Evolutionary conservation across 768 basidiomycete species (phyloP), one percentile per base, ranked within the genome.

Genomic region (Artomyces pyxidatus): DNA sequence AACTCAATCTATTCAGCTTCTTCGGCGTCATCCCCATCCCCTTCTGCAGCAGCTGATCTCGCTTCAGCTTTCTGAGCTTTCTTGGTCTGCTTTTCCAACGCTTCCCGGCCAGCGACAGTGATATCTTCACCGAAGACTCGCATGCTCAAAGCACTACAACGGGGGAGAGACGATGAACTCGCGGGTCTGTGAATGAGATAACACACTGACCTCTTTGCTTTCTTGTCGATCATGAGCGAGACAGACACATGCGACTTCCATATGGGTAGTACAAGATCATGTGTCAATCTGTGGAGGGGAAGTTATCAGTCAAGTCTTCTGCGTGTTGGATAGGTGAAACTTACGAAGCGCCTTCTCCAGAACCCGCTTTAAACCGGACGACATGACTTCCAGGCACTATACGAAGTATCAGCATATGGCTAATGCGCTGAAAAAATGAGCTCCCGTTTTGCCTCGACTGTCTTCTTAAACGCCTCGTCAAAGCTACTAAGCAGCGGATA

Each of bases 141-240:
- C 41, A 92, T 68, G 50, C 89, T 92, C 52, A 98, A 69, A 2
- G 91, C 92, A 59, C 94, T 97, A 52, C 3, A 21, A 37, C 25
- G 42, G n/a, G n/a, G n/a, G n/a, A 22, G 40, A 47, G 44, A 42
- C 42, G 35, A 45, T 30, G 51, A 28, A 44, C 37, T n/a, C 17
- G 11, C 10, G 41, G 4, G 38, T 30, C 22, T 45, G 16, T 16
- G 26, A 6, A 16, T 40, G 9, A 4, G 17, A 14, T 11, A 14
- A 16, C 9, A 28, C 27, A 63, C 71, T 10, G 38, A 91, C 94
- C 86, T 90, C 68, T 98, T 98, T 22, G 92, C 89, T 61, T 88
- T 88, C 66, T 98, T 99, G 68, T 98, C 93, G 47, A 96, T 81
- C 91, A 98, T 92, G 50, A 98, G 72, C 0, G 85, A 81, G 45